These are phyloP conservation scores for Boletus sensibilis DNA, from an alignment of 768 basidiomycete genomes.

Conservation along the genomic window DNA sequence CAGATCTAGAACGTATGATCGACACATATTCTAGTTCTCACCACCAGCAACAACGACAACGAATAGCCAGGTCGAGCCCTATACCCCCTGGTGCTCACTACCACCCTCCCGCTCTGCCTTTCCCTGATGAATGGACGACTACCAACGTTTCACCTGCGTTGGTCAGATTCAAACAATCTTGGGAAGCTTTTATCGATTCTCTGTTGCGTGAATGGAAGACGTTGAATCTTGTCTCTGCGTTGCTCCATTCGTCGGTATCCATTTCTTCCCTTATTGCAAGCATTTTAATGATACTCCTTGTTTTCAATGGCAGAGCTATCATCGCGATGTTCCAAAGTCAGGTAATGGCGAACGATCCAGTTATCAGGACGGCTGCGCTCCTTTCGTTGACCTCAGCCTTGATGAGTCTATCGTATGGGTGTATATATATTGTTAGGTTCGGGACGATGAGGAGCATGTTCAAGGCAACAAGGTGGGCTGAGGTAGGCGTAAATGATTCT, in stretches of 20 bases:
- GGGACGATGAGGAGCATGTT: slow-evolving; percentile 71
- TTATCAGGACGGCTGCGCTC: slow-evolving; percentile 61
- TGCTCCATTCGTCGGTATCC: slow-evolving; percentile 47
- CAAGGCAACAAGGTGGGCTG: slow-evolving; percentile 70
- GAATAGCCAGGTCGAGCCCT: slow-evolving; percentile 23
- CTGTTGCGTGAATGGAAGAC: slow-evolving; percentile 78
- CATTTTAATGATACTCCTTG: not conserved
- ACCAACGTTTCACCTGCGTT: slow-evolving; percentile 60
- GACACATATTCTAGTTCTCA: slow-evolving; percentile 29
- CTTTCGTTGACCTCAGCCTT: slow-evolving; percentile 65
- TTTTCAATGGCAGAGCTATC: slow-evolving; percentile 49
- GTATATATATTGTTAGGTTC: slow-evolving; percentile 71
- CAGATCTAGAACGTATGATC: slow-evolving; percentile 61
- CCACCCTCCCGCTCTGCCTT: slow-evolving; percentile 36
- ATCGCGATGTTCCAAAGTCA: slow-evolving; percentile 63
- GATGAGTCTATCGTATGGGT: slow-evolving; percentile 72
- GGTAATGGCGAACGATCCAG: slow-evolving; percentile 52
- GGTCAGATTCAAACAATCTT: slow-evolving; percentile 59
- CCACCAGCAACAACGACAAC: slow-evolving; percentile 16
- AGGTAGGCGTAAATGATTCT: slow-evolving; percentile 39
- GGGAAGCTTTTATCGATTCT: slow-evolving; percentile 72
- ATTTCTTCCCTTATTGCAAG: not conserved
- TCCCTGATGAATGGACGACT: slow-evolving; percentile 52
- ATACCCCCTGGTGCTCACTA: slow-evolving; percentile 28
- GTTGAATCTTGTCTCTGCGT: slow-evolving; percentile 67